Conservation (phyloP, 2,329 filamentous ascomycete species). For the Neobulgaria alba region DNA sequence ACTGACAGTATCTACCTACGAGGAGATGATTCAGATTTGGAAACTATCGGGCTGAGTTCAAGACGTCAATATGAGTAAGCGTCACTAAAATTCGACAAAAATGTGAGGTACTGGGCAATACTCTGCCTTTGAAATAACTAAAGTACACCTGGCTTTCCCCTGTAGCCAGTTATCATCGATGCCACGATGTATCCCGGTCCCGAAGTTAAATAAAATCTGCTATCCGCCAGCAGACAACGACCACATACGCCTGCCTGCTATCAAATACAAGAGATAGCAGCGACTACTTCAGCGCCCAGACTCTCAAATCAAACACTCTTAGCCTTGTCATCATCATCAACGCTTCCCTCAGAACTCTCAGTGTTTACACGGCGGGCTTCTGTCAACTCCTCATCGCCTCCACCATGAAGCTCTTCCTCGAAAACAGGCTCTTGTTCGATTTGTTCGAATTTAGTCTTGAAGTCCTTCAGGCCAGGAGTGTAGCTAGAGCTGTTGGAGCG, state of each 20-base stretch:
- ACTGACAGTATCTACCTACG: no score
- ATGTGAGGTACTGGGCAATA: conserved; percentile 23
- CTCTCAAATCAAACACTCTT: conserved; percentile 29
- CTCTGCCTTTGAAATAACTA: conserved; percentile 27
- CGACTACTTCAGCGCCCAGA: conserved; percentile 11
- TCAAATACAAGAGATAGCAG: conserved; percentile 10
- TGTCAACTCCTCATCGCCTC: conserved; percentile 28
- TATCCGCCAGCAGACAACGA: conserved; percentile 19
- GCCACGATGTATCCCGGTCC: conserved; percentile 12
- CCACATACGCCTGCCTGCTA: conserved; percentile 13
- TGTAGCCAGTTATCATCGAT: conserved; percentile 18
- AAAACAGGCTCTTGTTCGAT: conserved; percentile 86
- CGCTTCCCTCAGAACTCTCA: conserved; percentile 26
- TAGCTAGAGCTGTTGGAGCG: conserved; percentile 84
- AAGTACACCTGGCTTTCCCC: conserved; percentile 15
- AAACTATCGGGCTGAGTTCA: no score
- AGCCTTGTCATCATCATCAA: conserved; percentile 32
- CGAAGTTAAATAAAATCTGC: conserved; percentile 20
- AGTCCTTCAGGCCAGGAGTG: conserved; percentile 60
- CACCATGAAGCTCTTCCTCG: conserved; percentile 75
- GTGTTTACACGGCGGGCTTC: conserved; percentile 25
- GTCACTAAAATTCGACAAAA: no score
- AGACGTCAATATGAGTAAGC: no score
- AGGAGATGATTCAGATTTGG: no score
- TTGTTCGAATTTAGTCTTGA: conserved; percentile 96